Percentiles rank a stretch among this genome's conserved stretches.
Evolutionary conservation across 352 stramenopile genomes (phyloP).

Genomic region (Phytophthora nicotianae): DNA sequence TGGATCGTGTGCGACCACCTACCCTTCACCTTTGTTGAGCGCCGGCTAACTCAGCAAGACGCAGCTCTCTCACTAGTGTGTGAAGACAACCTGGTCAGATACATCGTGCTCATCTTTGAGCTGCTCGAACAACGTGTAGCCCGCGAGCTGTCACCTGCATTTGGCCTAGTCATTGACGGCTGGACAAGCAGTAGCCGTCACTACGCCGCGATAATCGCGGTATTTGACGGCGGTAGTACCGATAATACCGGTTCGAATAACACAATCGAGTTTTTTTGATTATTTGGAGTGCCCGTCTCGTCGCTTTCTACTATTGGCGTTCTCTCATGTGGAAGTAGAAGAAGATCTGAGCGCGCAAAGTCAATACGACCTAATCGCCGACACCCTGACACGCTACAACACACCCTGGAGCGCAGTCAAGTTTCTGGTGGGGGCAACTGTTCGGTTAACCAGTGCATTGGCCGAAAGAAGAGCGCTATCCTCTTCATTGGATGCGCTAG

Average conservation of each 20-base stretch:
- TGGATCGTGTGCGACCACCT: too few species aligned
- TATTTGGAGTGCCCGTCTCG: neutral
- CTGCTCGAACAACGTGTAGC: too few species aligned
- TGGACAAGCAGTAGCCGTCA: neutral
- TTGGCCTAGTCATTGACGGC: neutral
- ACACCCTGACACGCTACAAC: neutral
- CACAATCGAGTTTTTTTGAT: neutral
- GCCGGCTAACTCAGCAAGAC: too few species aligned
- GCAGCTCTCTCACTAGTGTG: too few species aligned
- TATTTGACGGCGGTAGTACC: neutral
- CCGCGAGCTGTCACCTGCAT: too few species aligned
- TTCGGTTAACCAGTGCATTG: neutral
- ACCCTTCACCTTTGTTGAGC: too few species aligned
- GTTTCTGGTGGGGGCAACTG: neutral
- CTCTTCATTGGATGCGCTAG: neutral
- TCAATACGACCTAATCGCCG: neutral
- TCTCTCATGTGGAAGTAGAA: neutral
- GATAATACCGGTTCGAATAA: neutral
- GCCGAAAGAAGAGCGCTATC: neutral
- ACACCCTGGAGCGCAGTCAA: neutral
- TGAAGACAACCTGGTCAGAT: too few species aligned
- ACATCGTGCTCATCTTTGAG: too few species aligned
- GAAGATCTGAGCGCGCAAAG: neutral
- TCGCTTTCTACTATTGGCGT: neutral
- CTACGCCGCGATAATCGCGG: neutral